phyloP scores from a whole-genome alignment of 75 land plant genomes.

The Picea glauca region DNA sequence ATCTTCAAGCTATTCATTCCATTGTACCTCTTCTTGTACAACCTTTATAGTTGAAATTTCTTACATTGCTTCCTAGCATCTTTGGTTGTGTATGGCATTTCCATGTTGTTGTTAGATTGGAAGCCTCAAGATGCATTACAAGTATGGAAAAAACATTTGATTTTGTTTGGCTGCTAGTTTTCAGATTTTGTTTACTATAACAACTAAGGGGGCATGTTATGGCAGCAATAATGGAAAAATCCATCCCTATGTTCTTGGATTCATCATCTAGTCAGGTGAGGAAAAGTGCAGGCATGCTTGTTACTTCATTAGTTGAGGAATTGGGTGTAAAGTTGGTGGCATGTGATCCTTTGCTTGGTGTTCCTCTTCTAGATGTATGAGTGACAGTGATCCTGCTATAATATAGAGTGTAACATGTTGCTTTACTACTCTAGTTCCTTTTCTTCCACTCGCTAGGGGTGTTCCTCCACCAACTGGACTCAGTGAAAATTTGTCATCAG shows the following conservation, averaged over 20 bases:
- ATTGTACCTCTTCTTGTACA: conserved; percentile 65
- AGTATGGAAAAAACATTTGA: conserved; percentile 86
- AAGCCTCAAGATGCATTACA: conserved; percentile 82
- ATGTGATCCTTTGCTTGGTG: conserved; percentile 83
- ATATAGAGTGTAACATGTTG: conserved; percentile 88
- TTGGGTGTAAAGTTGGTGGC: conserved; percentile 78
- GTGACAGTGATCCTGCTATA: conserved; percentile 74
- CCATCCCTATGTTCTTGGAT: conserved; percentile 80
- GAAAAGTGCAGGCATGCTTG: conserved; percentile 97
- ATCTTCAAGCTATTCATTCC: conserved; percentile 30
- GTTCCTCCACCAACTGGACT: conserved; percentile 74
- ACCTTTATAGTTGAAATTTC: conserved; percentile 48
- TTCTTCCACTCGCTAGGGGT: conserved; percentile 91
- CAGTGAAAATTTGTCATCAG: conserved; percentile 48
- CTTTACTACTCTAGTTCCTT: conserved; percentile 96
- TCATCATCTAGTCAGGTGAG: conserved; percentile 62
- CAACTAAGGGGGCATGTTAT: conserved; percentile 59
- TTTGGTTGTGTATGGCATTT: conserved; percentile 78
- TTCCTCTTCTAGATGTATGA: conserved; percentile 94
- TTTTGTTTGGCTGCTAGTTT: no score
- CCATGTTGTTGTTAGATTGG: conserved; percentile 87
- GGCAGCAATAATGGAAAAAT: conserved; percentile 67
- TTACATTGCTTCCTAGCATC: conserved; percentile 81
- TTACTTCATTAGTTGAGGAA: conserved; percentile 81
- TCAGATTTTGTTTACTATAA: no score